Evolutionary conservation across 192 early-diverging fungal genomes (phyloP).

Genomic region (Mortierella alpina): DNA sequence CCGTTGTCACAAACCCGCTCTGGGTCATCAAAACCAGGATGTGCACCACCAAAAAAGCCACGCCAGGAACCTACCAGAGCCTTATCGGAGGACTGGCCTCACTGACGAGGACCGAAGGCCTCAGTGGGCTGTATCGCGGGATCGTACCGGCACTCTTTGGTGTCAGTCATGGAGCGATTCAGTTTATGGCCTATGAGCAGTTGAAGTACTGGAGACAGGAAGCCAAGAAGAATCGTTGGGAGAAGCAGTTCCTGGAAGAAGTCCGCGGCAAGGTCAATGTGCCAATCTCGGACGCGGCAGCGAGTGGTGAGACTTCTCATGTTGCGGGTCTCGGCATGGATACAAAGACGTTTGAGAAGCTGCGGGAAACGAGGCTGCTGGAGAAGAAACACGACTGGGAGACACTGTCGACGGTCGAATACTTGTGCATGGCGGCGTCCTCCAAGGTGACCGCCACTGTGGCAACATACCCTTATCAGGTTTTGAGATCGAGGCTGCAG

Average conservation of each 20-base stretch:
- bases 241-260: conserved; percentile 48
- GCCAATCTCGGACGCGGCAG: conserved; percentile 1
- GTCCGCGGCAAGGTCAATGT: conserved; percentile 13
- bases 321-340: conserved; percentile 23
- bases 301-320: background rate
- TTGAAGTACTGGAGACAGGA: conserved; percentile 81
- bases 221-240: conserved; percentile 44
- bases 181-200: conserved; percentile 99
- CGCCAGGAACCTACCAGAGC: conserved; percentile 73
- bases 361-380: conserved; percentile 31
- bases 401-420: conserved; percentile 71
- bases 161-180: conserved; percentile 95
- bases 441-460: conserved; percentile 91
- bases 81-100: conserved; percentile 70
- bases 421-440: conserved; percentile 83
- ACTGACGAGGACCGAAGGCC: conserved; percentile 73
- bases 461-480: conserved; percentile 94
- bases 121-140: conserved; percentile 81
- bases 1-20: conserved; percentile 80
- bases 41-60: conserved; percentile 71
- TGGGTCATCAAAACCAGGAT: conserved; percentile 91
- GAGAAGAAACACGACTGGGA: conserved; percentile 51
- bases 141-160: conserved; percentile 92
- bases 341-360: conserved; percentile 33
- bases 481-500: conserved; percentile 88